Base-by-base conservation (phyloP, 768 basidiomycete species). In the Suillus decipiens region DNA sequence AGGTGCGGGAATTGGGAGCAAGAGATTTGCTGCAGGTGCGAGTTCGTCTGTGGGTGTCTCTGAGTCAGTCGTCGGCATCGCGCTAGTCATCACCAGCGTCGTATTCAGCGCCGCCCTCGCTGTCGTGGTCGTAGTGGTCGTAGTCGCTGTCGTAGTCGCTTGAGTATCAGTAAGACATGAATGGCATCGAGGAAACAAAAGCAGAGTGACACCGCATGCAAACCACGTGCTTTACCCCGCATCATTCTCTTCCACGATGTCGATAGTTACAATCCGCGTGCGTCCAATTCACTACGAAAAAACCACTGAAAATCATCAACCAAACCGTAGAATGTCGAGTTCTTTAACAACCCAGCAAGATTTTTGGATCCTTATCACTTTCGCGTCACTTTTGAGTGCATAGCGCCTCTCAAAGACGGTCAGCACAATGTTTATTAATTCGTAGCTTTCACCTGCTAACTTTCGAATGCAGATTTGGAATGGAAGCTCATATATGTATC, bases 401-500 rank as follows among this genome's bases (percentile, higher is more conserved):
- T 98, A 68, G 90, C 95, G 12, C 87, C 89, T 7, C 82, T 99
- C 59, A 86, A 89, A 70, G 96, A 98, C 69, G 96, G 95, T 28
- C 55, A 28, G 81, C 69, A 10, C 31, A 10, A 51, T 31, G 28
- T 17, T 31, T 14, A 31, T 33, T 15, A 31, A 31, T 51, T 51
- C 8, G 50, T 28, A 17, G 17, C 28, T 51, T 24, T 22, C 19
- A 4, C 66, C 31, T 51, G 50, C 50, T 51, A 51, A 51, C 9
- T 31, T 31, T 19, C 33, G n/a, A 6, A 53, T 6, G 6, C n/a
- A 96, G 97, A 99, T 77, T 87, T 99, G 66, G 97, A 99, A 76
- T 99, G 97, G 97, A 89, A 89, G 67, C 89, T 99, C 67, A 95
- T 97, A 53, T 99, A 96, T 75, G 96, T 99, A 59, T 94, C 97